Conservation (phyloP, 257 asterid species). For the Rubia yunnanensis region DNA sequence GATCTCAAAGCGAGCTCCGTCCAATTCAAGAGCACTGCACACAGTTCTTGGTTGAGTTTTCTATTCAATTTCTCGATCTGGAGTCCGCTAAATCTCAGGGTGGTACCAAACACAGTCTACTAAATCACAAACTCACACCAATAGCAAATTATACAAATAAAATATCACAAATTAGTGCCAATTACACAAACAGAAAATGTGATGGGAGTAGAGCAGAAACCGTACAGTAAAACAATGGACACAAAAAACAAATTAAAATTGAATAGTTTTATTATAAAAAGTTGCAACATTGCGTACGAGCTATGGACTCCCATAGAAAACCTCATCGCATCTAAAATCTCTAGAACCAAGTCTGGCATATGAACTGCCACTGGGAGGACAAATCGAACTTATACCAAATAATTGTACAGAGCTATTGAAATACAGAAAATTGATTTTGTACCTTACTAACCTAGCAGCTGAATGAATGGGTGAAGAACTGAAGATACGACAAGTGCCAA, state of each 20-base stretch:
- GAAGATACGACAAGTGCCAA: slow-evolving; percentile 5
- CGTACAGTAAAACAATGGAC: background rate
- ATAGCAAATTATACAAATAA: too few species aligned
- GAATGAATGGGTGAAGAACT: slow-evolving; percentile 7
- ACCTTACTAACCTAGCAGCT: slow-evolving; percentile 10
- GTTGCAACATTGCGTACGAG: background rate
- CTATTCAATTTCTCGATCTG: too few species aligned
- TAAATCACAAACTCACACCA: background rate
- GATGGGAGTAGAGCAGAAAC: background rate
- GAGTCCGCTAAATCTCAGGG: background rate
- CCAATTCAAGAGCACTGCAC: too few species aligned
- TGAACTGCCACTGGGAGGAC: slow-evolving; percentile 3
- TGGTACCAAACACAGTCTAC: background rate
- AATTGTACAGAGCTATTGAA: slow-evolving; percentile 12
- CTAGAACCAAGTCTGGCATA: background rate
- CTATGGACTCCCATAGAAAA: background rate
- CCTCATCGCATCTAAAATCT: background rate
- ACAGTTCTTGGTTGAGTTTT: too few species aligned
- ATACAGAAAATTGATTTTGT: background rate
- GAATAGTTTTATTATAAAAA: slow-evolving; percentile 5
- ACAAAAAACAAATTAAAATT: background rate
- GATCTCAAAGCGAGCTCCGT: too few species aligned
- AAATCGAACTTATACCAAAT: slow-evolving; percentile 3
- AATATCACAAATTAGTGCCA: background rate
- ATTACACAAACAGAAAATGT: background rate